A percentile compares a stretch with the other conserved stretches of the same genome.
These are phyloP conservation scores for Limonomyces culmigenus DNA, from an alignment of 1,284 basidiomycete species.

Conservation along the genomic window DNA sequence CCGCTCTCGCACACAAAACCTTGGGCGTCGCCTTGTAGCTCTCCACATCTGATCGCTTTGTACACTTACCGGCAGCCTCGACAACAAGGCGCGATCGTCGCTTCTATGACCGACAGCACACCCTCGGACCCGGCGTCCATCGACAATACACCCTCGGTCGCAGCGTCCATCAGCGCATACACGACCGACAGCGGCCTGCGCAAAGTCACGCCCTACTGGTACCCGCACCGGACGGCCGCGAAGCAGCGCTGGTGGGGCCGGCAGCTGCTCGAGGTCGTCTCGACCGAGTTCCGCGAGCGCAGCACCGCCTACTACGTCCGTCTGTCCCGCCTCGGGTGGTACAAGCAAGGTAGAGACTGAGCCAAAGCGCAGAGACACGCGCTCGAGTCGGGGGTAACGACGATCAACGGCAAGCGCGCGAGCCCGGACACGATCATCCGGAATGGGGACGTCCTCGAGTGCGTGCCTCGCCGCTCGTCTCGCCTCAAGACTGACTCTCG, in stretches of 20 bases:
- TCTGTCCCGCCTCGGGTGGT: constrained; percentile 10
- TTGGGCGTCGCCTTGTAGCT: too few relatives aligned
- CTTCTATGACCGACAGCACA: too few relatives aligned
- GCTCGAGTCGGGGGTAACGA: constrained; percentile 86
- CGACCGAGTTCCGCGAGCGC: constrained; percentile 80
- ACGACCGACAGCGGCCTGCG: too few relatives aligned
- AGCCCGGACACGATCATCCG: constrained; percentile 65
- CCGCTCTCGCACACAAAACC: too few relatives aligned
- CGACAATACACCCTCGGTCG: too few relatives aligned
- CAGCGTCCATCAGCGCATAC: too few relatives aligned
- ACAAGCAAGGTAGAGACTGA: too few relatives aligned
- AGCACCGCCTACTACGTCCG: constrained; percentile 87
- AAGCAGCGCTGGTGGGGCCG: constrained; percentile 82
- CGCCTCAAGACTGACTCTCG: not conserved
- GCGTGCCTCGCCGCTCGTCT: constrained; percentile 13
- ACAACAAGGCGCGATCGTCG: too few relatives aligned
- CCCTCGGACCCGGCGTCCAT: too few relatives aligned
- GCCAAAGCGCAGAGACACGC: constrained; percentile 78
- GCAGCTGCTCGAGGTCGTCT: constrained; percentile 74
- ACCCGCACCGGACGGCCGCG: constrained; percentile 79
- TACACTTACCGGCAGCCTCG: too few relatives aligned
- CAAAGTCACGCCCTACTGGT: constrained; percentile 66
- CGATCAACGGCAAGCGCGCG: constrained; percentile 78
- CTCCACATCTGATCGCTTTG: too few relatives aligned
- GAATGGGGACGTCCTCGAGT: constrained; percentile 89